Conservation (phyloP, 2,329 filamentous ascomycete genomes). For the Diplocarpon mali region DNA sequence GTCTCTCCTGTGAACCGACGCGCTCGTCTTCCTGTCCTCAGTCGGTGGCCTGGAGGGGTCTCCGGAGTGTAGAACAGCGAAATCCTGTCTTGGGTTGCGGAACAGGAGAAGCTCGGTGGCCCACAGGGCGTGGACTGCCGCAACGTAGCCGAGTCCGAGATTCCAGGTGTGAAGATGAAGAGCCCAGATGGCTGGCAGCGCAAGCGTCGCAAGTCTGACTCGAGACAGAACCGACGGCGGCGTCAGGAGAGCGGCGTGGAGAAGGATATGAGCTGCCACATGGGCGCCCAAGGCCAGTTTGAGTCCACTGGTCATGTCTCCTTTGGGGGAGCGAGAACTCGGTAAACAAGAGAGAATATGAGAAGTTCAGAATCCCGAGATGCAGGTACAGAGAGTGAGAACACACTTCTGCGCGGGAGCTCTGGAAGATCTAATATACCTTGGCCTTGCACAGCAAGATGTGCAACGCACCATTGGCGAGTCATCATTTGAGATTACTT, state of each 20-base stretch:
- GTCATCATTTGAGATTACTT: too few species aligned
- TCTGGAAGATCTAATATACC: too few species aligned
- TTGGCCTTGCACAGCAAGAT: too few species aligned
- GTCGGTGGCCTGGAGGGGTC: neutral
- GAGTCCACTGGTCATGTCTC: too few species aligned
- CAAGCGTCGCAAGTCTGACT: conserved; percentile 1
- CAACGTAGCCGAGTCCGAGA: conserved; percentile 5
- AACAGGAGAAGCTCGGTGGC: conserved; percentile 9
- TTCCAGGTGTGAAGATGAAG: conserved; percentile 6
- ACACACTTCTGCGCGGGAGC: too few species aligned
- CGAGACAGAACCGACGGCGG: conserved; percentile 8
- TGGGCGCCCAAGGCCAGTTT: conserved; percentile 1
- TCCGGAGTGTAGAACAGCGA: conserved; percentile 3
- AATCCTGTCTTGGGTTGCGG: conserved; percentile 6
- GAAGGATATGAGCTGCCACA: conserved; percentile 1
- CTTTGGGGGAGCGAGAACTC: too few species aligned
- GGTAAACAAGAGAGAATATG: too few species aligned
- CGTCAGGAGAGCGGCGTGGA: conserved; percentile 7
- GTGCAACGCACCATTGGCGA: too few species aligned
- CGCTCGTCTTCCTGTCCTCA: neutral
- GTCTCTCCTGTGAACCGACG: neutral
- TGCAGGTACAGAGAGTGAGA: too few species aligned
- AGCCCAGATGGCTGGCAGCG: conserved; percentile 8
- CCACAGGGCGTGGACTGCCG: conserved; percentile 6
- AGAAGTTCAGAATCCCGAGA: too few species aligned